Base-by-base conservation (phyloP, 1,284 basidiomycete species). In the Wallemia ichthyophaga region DNA sequence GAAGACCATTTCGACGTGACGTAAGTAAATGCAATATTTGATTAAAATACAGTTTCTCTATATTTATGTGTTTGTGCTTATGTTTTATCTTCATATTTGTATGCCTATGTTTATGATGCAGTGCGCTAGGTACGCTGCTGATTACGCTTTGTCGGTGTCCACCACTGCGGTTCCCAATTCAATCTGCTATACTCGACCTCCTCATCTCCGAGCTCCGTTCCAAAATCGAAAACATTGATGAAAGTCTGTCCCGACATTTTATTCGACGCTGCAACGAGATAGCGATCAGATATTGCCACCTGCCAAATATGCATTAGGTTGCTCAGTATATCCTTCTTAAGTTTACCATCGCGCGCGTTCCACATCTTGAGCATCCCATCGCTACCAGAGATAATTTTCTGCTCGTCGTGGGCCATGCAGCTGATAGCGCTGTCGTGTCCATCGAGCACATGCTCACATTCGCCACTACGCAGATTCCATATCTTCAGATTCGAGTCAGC, bases 291-390 rank as follows among this genome's bases (percentile, higher is more conserved):
- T 69, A 92, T 92, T 26, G 86, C 80, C 57, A 94, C 86, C 69
- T 94, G 89, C 89, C 89, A 94, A 19, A 95, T 89, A 19, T 85
- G 86, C 17, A 80, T 83, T 63, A 92, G 84, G 13, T 84, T 84
- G 0, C 82, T 83, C 61, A 94, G 73, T 61, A 95, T 73, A 69
- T 94, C 89, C 48, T 85, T 76, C 21, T 86, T 79, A 59, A 85
- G 80, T 0, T 76, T 76, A 25, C 89, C 88, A 61, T 87, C 83
- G 56, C 80, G 74, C 61, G 91, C 77, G 68, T 94, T 84, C 91
- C 91, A 95, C 78, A 94, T 83, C 74, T 94, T 94, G 64, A 95
- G 74, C 53, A 85, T 87, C n/a, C 89, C 91, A 65, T 94, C 89
- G 11, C 82, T 85, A 5, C 91, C 89, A 64, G 82, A 85, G 54